Conservation (phyloP, 805 yeast genomes). For the Tetrapisispora fleetii region DNA sequence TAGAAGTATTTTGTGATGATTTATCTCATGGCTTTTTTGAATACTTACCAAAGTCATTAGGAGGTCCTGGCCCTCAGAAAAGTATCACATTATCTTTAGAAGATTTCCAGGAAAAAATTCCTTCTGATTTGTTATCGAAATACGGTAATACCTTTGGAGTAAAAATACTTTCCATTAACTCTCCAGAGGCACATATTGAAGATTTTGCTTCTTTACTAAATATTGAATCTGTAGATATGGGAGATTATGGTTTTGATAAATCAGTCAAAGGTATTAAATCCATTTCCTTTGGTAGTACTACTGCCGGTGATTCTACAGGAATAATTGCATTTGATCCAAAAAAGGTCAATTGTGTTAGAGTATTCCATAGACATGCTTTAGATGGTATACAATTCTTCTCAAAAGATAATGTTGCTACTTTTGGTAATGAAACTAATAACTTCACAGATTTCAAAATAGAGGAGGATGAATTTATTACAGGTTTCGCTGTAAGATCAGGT, state of each 20-base stretch:
- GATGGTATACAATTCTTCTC: conserved; percentile 66
- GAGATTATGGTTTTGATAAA: conserved; percentile 18
- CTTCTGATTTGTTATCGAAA: conserved; percentile 26
- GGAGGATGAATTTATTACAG: conserved; percentile 49
- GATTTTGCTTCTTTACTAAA: conserved; percentile 33
- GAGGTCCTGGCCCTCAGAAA: conserved; percentile 53
- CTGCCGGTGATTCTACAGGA: conserved; percentile 24
- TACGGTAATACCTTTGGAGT: conserved; percentile 30
- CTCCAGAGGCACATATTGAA: conserved; percentile 44
- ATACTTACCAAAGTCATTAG: conserved; percentile 44
- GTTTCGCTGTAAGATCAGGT: conserved; percentile 62
- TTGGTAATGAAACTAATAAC: conserved; percentile 45
- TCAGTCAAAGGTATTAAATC: conserved; percentile 22
- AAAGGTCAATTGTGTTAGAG: conserved; percentile 42
- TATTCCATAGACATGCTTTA: conserved; percentile 66
- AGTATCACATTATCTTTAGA: conserved; percentile 41
- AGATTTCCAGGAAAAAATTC: conserved; percentile 31
- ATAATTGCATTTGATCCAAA: conserved; percentile 21
- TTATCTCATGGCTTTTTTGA: conserved; percentile 45
- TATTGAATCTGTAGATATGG: conserved; percentile 17
- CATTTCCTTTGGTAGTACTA: conserved; percentile 17
- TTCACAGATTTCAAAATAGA: conserved; percentile 46
- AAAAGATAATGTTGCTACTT: conserved; percentile 14
- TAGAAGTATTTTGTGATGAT: conserved; percentile 60
- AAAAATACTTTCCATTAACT: conserved; percentile 49